These are phyloP conservation scores for Pyrenochaeta sp. DNA, from an alignment of 2,329 filamentous ascomycete species.

Conservation along the genomic window DNA sequence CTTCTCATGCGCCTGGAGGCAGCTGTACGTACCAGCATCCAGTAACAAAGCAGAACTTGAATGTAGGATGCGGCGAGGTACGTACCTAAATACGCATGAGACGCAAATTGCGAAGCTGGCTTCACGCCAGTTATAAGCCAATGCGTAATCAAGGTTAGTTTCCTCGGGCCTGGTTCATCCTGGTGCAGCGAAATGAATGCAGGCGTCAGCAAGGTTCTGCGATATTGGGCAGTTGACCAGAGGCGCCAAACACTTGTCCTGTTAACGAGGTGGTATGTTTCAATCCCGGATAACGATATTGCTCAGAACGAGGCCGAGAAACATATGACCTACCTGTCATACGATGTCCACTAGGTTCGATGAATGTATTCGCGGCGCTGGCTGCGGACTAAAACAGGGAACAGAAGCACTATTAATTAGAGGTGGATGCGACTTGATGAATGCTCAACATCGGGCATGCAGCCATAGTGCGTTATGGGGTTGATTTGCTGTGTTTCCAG, in stretches of 20 bases:
- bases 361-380: neutral
- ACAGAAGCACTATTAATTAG: neutral
- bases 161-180: slow-evolving; percentile 4
- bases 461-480: neutral
- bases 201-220: slow-evolving; percentile 19
- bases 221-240: slow-evolving; percentile 10
- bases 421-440: neutral
- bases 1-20: slow-evolving; percentile 7
- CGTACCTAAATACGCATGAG: slow-evolving; percentile 22
- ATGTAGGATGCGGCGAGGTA: slow-evolving; percentile 23
- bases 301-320: slow-evolving; percentile 2
- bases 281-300: neutral
- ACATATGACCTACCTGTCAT: neutral
- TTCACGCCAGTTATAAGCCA: slow-evolving; percentile 10
- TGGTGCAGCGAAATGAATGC: slow-evolving; percentile 9
- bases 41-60: slow-evolving; percentile 11
- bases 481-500: neutral
- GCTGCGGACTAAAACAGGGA: neutral
- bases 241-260: slow-evolving; percentile 3
- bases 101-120: slow-evolving; percentile 14
- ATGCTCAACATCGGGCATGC: too few relatives aligned
- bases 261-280: slow-evolving; percentile 4
- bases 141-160: slow-evolving; percentile 13
- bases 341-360: neutral
- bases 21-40: slow-evolving; percentile 8